These are phyloP conservation scores for Helotiales sp. DNA, from an alignment of 2,329 filamentous ascomycete species.

Conservation along the genomic window DNA sequence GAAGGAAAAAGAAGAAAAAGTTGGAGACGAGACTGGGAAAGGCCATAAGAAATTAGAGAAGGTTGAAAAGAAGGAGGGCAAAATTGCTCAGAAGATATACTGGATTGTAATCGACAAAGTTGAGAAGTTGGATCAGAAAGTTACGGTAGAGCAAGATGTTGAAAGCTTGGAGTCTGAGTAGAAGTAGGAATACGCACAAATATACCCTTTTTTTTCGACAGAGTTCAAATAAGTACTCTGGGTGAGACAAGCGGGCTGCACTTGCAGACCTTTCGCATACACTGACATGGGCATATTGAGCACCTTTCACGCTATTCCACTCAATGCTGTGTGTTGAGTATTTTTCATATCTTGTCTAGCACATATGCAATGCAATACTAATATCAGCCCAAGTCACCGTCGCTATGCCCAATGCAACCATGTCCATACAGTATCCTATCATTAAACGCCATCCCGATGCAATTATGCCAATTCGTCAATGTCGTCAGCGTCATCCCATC, in stretches of 20 bases:
- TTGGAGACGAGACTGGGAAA: neutral
- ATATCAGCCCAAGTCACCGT: neutral
- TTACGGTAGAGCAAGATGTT: slow-evolving; percentile 8
- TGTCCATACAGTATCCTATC: neutral
- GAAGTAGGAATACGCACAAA: neutral
- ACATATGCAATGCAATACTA: neutral
- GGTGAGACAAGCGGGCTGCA: no score
- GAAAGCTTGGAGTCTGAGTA: slow-evolving; percentile 7
- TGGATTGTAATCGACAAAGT: slow-evolving; percentile 18
- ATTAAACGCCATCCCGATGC: neutral
- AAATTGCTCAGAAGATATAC: slow-evolving; percentile 12
- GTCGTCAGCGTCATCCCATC: slow-evolving; percentile 39
- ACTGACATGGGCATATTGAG: no score
- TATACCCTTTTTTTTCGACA: neutral
- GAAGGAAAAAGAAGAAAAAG: neutral
- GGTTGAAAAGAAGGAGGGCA: slow-evolving; percentile 1
- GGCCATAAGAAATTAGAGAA: slow-evolving; percentile 1
- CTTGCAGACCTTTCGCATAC: no score
- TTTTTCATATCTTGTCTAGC: neutral
- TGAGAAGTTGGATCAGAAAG: slow-evolving; percentile 1
- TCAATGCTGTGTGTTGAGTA: no score
- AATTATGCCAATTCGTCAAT: slow-evolving; percentile 32
- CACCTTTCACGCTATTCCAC: no score
- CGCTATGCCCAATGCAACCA: neutral
- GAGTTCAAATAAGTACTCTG: no score